phyloP scores from a whole-genome alignment of 345 rosid genomes.

The Odontarrhena argentea region DNA sequence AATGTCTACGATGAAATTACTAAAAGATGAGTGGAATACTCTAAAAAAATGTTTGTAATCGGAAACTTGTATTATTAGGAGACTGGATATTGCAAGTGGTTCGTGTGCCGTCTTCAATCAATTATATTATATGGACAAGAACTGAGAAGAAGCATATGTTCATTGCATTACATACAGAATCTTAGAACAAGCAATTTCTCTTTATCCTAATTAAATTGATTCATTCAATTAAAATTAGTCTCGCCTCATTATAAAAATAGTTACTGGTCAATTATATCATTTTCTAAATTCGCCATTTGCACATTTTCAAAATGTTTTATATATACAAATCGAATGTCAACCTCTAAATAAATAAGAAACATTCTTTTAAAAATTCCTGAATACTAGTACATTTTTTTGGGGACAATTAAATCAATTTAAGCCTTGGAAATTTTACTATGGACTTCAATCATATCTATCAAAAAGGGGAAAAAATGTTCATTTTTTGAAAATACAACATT shows the following conservation, averaged over 20 bases:
- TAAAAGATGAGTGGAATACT: no score
- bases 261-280: slow-evolving; percentile 1
- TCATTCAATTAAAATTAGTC: not conserved
- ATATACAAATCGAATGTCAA: slow-evolving; percentile 30
- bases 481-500: no score
- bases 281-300: slow-evolving; percentile 8
- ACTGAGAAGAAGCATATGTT: slow-evolving; percentile 25
- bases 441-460: no score
- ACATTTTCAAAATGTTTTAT: not conserved
- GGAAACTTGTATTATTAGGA: not conserved
- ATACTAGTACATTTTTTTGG: not conserved
- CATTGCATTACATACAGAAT: slow-evolving; percentile 37
- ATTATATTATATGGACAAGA: slow-evolving; percentile 16
- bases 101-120: slow-evolving; percentile 37
- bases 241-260: not conserved
- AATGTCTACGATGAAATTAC: no score
- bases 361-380: slow-evolving; percentile 1
- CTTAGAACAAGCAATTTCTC: slow-evolving; percentile 25
- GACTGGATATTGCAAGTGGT: slow-evolving; percentile 35
- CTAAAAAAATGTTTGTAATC: no score
- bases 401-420: not conserved
- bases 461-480: no score
- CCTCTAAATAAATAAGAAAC: not conserved
- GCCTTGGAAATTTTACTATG: not conserved
- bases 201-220: not conserved